Evolutionary conservation across 768 basidiomycete genomes (phyloP).

Genomic region (Infundibulicybe gibba): DNA sequence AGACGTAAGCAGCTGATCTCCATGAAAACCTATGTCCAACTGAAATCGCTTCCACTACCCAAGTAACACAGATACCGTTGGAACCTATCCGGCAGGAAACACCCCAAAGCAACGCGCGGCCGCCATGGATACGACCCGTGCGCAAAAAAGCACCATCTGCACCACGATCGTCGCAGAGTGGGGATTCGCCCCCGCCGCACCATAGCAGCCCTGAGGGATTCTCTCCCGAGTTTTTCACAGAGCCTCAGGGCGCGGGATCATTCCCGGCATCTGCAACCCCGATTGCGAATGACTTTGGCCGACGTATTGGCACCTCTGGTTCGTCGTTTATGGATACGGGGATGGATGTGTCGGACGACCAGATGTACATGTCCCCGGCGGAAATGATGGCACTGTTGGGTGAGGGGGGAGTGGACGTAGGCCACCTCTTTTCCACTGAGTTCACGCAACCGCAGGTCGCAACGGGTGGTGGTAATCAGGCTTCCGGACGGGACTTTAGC

Average conservation of each 20-base stretch:
- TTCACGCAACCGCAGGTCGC: conserved; percentile 14
- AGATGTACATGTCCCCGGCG: conserved; percentile 52
- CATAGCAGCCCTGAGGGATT: conserved; percentile 65
- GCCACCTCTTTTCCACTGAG: conserved; percentile 24
- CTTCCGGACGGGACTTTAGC: conserved; percentile 12
- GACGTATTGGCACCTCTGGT: neutral
- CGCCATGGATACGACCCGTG: conserved; percentile 88
- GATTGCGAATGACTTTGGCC: conserved; percentile 8
- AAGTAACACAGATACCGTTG: conserved; percentile 84
- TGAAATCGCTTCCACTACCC: conserved; percentile 2
- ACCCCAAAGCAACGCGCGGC: conserved; percentile 45
- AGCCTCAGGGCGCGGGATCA: conserved; percentile 27
- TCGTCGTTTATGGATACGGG: conserved; percentile 31
- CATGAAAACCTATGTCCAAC: conserved; percentile 2
- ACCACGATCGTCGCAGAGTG: conserved; percentile 39
- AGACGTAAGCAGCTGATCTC: conserved; percentile 48
- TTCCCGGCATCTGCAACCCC: conserved; percentile 17
- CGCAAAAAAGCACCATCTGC: conserved; percentile 66
- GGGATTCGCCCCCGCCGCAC: conserved; percentile 42
- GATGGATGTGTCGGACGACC: conserved; percentile 43
- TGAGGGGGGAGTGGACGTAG: conserved; percentile 40
- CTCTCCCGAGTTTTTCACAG: conserved; percentile 64
- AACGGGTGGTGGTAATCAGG: conserved; percentile 10
- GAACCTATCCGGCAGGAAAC: conserved; percentile 60
- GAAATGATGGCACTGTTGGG: conserved; percentile 64